These are phyloP conservation scores for Aaosphaeria pasadenensis DNA, from an alignment of 2,329 filamentous ascomycete genomes.

Conservation along the genomic window DNA sequence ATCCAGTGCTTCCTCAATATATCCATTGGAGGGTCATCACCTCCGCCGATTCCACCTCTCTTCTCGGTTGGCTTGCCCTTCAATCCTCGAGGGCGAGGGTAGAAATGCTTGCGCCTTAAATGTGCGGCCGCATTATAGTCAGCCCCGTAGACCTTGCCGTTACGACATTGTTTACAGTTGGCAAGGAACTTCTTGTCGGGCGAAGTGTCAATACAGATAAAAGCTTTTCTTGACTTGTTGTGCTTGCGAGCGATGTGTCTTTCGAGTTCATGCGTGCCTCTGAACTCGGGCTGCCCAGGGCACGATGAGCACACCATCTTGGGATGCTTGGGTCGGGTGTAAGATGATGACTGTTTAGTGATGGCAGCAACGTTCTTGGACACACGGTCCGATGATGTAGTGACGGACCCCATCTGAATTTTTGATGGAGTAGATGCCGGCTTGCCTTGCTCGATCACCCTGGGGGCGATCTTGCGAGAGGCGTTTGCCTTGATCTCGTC, in stretches of 20 bases:
- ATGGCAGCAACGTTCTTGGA: constrained; percentile 52
- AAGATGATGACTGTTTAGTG: constrained; percentile 47
- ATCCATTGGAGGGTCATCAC: constrained; percentile 61
- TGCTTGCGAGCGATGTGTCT: constrained; percentile 64
- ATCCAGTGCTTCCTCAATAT: constrained; percentile 59
- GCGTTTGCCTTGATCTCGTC: constrained; percentile 49
- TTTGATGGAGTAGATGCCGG: constrained; percentile 32
- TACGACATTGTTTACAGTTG: constrained; percentile 80
- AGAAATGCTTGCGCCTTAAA: constrained; percentile 84
- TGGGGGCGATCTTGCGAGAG: constrained; percentile 51
- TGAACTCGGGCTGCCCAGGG: constrained; percentile 70
- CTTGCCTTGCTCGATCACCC: constrained; percentile 21
- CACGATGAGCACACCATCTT: constrained; percentile 72
- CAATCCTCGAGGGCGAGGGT: constrained; percentile 59
- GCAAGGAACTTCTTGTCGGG: constrained; percentile 63
- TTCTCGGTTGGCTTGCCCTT: constrained; percentile 58
- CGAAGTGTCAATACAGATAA: constrained; percentile 61
- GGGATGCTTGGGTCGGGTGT: constrained; percentile 64
- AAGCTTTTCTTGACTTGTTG: constrained; percentile 55
- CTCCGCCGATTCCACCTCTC: constrained; percentile 60
- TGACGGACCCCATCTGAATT: constrained; percentile 51
- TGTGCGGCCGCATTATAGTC: constrained; percentile 97
- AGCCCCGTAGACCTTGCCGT: constrained; percentile 76
- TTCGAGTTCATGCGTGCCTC: constrained; percentile 74
- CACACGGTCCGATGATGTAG: constrained; percentile 49